Conservation (phyloP, 1,284 basidiomycete genomes). For the Vanrija pseudolonga region DNA sequence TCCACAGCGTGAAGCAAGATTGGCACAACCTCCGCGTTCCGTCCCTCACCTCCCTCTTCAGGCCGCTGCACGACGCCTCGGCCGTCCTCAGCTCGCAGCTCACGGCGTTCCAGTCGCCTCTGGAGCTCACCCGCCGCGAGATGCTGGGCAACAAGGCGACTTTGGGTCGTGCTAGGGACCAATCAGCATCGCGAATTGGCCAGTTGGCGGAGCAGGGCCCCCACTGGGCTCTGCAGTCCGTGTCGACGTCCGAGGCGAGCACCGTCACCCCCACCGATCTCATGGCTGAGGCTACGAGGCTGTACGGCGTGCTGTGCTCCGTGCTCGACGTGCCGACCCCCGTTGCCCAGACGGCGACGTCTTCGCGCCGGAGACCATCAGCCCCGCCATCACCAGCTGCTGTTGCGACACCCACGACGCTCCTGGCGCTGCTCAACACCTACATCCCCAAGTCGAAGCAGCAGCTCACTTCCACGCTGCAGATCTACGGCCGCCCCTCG, state of each 20-base stretch:
- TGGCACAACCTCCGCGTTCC: conserved; percentile 6
- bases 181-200: conserved; percentile 34
- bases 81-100: conserved; percentile 9
- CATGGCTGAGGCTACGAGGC: conserved; percentile 30
- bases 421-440: conserved; percentile 32
- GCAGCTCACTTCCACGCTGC: conserved; percentile 21
- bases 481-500: conserved; percentile 36
- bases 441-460: conserved; percentile 28
- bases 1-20: conserved; percentile 5
- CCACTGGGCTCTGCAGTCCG: conserved; percentile 21
- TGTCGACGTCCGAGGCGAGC: background rate
- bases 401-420: conserved; percentile 22
- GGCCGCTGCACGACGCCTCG: conserved; percentile 6
- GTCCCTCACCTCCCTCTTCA: conserved; percentile 6
- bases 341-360: background rate
- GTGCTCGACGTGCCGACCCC: conserved; percentile 28
- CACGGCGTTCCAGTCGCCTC: conserved; percentile 36
- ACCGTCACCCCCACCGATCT: conserved; percentile 13
- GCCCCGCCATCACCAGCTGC: background rate
- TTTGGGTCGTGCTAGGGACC: conserved; percentile 30
- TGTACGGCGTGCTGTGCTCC: conserved; percentile 37
- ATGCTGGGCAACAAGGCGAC: conserved; percentile 35
- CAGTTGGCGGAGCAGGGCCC: conserved; percentile 42
- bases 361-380: too few relatives aligned
- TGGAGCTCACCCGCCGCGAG: conserved; percentile 43